phyloP scores from a whole-genome alignment of 2,329 filamentous ascomycete species.

The Thielaviopsis musarum region DNA sequence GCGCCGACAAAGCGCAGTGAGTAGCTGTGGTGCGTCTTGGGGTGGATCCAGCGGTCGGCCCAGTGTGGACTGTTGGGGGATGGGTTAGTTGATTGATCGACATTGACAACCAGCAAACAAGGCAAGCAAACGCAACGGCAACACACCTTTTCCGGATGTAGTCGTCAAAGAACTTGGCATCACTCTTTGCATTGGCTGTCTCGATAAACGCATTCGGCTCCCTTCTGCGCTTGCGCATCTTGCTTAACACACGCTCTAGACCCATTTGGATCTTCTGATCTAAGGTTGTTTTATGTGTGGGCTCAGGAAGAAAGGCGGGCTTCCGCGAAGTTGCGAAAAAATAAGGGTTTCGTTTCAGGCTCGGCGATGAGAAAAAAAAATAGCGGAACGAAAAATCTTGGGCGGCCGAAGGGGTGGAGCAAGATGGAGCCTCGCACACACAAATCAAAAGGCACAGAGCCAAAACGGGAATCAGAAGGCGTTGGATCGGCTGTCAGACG shows the following conservation, averaged over 20 bases:
- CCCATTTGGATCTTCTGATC: constrained; percentile 2
- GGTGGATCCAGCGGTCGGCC: constrained; percentile 32
- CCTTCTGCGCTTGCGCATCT: constrained; percentile 12
- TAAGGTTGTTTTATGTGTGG: neutral
- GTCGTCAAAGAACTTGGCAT: constrained; percentile 36
- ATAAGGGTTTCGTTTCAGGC: neutral
- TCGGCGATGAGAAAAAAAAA: neutral
- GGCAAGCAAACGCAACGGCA: neutral
- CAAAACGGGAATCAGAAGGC: neutral
- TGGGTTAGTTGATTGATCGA: neutral
- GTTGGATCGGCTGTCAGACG: neutral
- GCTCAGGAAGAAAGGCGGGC: no score
- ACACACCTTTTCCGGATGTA: constrained; percentile 10
- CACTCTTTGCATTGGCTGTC: constrained; percentile 80
- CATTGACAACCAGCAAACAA: no score
- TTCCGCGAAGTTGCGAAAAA: neutral
- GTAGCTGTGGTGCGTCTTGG: constrained; percentile 25
- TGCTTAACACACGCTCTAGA: constrained; percentile 9
- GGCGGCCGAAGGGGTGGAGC: no score
- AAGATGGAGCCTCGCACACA: no score
- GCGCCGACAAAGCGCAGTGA: constrained; percentile 27
- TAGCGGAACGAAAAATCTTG: neutral
- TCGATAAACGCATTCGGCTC: constrained; percentile 59
- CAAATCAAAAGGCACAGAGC: no score
- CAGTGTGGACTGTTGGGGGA: constrained; percentile 16